These are phyloP conservation scores for Psilocybe azurescens DNA, from an alignment of 768 basidiomycete genomes.

Conservation along the genomic window DNA sequence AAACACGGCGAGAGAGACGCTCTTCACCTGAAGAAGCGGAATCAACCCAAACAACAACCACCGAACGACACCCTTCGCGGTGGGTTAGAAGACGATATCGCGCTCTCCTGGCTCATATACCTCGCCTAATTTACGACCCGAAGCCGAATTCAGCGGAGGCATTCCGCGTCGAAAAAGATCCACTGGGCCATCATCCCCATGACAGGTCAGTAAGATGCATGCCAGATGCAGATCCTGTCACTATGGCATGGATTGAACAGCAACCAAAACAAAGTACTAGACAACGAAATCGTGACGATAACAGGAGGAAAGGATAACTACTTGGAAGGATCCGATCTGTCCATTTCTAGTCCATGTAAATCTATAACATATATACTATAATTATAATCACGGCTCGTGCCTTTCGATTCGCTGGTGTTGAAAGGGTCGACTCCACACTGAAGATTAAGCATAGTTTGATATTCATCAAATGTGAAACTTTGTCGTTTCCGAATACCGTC, in stretches of 20 bases:
- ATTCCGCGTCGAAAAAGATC: conserved; percentile 38
- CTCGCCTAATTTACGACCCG: conserved; percentile 50
- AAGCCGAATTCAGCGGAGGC: conserved; percentile 16
- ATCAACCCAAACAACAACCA: neutral
- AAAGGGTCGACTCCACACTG: conserved; percentile 84
- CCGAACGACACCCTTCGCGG: conserved; percentile 40
- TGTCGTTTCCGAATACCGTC: conserved; percentile 66
- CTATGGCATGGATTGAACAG: conserved; percentile 41
- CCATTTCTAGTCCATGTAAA: conserved; percentile 79
- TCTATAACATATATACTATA: conserved; percentile 92
- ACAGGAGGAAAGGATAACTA: conserved; percentile 6
- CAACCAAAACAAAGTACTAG: neutral
- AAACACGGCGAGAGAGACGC: conserved; percentile 41
- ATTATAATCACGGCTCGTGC: conserved; percentile 76
- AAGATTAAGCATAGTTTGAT: conserved; percentile 87
- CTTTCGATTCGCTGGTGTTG: conserved; percentile 55
- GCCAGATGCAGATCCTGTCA: conserved; percentile 33
- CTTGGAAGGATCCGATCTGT: conserved; percentile 39
- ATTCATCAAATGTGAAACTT: conserved; percentile 88
- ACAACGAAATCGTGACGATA: neutral
- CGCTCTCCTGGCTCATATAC: conserved; percentile 62
- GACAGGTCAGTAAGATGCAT: conserved; percentile 28
- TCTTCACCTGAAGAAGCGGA: neutral
- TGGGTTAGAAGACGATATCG: conserved; percentile 64
- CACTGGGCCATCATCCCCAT: conserved; percentile 31